phyloP scores from a whole-genome alignment of 768 basidiomycete genomes.

The Termitomyces sp. region DNA sequence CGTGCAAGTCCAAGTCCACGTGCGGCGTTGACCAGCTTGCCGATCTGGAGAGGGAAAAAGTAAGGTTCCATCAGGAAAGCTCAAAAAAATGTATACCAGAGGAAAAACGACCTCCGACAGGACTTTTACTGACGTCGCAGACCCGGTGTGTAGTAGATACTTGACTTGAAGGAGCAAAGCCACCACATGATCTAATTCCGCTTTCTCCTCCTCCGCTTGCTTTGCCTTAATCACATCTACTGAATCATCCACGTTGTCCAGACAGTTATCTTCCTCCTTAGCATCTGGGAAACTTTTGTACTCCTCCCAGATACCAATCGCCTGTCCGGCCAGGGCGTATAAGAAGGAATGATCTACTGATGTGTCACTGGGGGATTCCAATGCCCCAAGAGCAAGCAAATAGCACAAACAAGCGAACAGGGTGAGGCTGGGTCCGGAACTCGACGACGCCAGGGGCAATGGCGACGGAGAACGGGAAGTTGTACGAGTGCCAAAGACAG shows the following conservation, averaged over 20 bases:
- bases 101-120: slow-evolving; percentile 27
- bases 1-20: slow-evolving; percentile 55
- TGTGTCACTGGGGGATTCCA: slow-evolving; percentile 7
- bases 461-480: slow-evolving; percentile 1
- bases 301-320: slow-evolving; percentile 31
- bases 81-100: slow-evolving; percentile 26
- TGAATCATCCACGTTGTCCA: neutral
- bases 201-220: slow-evolving; percentile 17
- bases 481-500: slow-evolving; percentile 6
- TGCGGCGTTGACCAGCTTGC: slow-evolving; percentile 65
- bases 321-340: slow-evolving; percentile 32
- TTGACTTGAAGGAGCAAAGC: slow-evolving; percentile 52
- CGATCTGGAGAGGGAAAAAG: slow-evolving; percentile 34
- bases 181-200: slow-evolving; percentile 46
- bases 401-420: slow-evolving; percentile 59
- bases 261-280: slow-evolving; percentile 1
- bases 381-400: slow-evolving; percentile 53
- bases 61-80: neutral
- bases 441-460: neutral
- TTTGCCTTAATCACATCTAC: slow-evolving; percentile 1
- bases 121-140: slow-evolving; percentile 1
- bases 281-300: slow-evolving; percentile 5
- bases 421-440: slow-evolving; percentile 20
- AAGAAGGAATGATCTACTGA: slow-evolving; percentile 21
- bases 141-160: slow-evolving; percentile 22